These are phyloP conservation scores for Linnemannia schmuckeri DNA, from an alignment of 192 early-diverging fungal genomes.

Conservation along the genomic window DNA sequence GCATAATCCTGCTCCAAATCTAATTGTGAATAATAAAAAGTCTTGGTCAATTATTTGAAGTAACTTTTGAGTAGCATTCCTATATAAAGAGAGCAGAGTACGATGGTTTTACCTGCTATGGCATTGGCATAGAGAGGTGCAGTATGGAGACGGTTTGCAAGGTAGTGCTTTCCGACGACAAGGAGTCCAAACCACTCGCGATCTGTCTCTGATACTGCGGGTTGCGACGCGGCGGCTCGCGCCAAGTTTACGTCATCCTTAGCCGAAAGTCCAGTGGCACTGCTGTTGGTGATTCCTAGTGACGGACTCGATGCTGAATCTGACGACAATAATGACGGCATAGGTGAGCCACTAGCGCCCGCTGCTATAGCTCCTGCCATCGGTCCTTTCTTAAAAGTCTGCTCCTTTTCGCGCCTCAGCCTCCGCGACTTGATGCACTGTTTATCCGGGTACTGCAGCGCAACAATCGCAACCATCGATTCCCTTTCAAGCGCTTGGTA, in stretches of 20 bases:
- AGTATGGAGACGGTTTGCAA: slow-evolving; percentile 12
- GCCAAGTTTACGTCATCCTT: slow-evolving; percentile 33
- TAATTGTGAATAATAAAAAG: neutral
- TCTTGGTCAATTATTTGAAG: neutral
- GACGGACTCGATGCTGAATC: neutral
- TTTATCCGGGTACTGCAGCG: slow-evolving; percentile 48
- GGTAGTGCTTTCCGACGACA: slow-evolving; percentile 32
- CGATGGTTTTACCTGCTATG: slow-evolving; percentile 4
- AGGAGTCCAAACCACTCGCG: slow-evolving; percentile 48
- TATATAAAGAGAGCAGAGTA: too few species aligned
- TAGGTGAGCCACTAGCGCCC: neutral
- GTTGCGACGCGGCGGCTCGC: slow-evolving; percentile 11
- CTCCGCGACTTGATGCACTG: slow-evolving; percentile 29
- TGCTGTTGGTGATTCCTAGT: neutral
- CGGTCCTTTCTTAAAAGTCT: neutral
- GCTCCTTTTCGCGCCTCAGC: slow-evolving; percentile 40
- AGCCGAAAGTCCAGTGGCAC: neutral
- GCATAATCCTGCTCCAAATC: neutral
- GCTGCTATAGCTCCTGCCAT: neutral
- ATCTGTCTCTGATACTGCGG: slow-evolving; percentile 20
- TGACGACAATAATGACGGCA: neutral
- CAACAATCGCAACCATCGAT: slow-evolving; percentile 45
- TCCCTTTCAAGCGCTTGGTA: slow-evolving; percentile 34
- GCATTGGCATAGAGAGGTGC: slow-evolving; percentile 17
- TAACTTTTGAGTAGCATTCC: too few species aligned